A percentile compares a stretch with the other conserved stretches of the same genome.
Conservation (phyloP, 2,329 filamentous ascomycete species). For the Chaetomium sp. region DNA sequence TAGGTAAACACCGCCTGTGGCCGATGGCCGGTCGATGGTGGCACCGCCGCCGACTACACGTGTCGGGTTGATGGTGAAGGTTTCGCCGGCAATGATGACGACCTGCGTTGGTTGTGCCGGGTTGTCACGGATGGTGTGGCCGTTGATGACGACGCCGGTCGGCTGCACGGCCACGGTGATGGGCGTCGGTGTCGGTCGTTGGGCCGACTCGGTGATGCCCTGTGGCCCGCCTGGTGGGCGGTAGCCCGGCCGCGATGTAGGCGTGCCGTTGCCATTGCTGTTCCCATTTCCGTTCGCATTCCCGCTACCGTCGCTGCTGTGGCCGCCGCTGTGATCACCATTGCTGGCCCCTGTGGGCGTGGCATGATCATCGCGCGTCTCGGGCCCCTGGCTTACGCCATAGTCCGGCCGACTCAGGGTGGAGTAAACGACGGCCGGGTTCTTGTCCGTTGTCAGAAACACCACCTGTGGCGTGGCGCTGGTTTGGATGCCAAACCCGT, state of each 20-base stretch:
- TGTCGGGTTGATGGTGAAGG: slow-evolving; percentile 44
- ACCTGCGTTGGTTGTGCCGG: slow-evolving; percentile 34
- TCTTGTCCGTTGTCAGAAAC: slow-evolving; percentile 49
- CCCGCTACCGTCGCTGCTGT: too few species aligned
- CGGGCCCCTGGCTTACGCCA: slow-evolving; percentile 24
- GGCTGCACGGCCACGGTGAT: slow-evolving; percentile 40
- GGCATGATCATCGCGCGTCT: slow-evolving; percentile 18
- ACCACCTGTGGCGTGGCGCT: slow-evolving; percentile 27
- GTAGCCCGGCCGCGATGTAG: slow-evolving; percentile 14
- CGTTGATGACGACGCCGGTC: slow-evolving; percentile 41
- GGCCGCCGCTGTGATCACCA: background rate
- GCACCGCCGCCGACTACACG: slow-evolving; percentile 39
- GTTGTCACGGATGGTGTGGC: slow-evolving; percentile 37
- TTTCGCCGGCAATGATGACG: slow-evolving; percentile 36
- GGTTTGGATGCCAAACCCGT: slow-evolving; percentile 13
- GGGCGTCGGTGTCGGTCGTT: slow-evolving; percentile 18
- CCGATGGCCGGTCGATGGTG: slow-evolving; percentile 36
- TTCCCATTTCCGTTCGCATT: too few species aligned
- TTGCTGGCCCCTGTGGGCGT: slow-evolving; percentile 3
- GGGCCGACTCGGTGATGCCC: background rate
- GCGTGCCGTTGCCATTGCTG: background rate
- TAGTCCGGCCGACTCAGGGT: slow-evolving; percentile 36
- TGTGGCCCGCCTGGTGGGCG: slow-evolving; percentile 5
- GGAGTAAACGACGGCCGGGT: slow-evolving; percentile 43
- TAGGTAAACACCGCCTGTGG: slow-evolving; percentile 27